These are phyloP conservation scores for Eucalyptus shirleyi DNA, from an alignment of 345 rosid species.

Conservation along the genomic window DNA sequence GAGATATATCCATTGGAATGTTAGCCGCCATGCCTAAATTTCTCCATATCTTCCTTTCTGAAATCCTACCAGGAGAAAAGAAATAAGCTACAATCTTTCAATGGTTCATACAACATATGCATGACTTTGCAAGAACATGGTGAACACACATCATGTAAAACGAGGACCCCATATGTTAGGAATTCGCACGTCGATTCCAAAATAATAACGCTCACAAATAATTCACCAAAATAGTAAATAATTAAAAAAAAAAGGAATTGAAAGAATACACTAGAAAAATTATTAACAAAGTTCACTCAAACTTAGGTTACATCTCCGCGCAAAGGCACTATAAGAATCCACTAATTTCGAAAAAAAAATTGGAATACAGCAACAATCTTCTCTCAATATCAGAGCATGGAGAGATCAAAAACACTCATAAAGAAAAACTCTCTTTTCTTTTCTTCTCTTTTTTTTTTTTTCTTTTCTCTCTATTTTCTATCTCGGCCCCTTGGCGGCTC, in stretches of 20 bases:
- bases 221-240: rapidly evolving
- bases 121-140: not conserved
- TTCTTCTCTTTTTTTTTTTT: too few relatives aligned
- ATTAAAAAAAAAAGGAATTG: rapidly evolving
- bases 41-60: conserved; percentile 60
- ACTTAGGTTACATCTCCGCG: rapidly evolving
- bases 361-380: rapidly evolving
- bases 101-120: not conserved
- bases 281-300: not conserved
- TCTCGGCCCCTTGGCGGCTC: not conserved
- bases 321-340: rapidly evolving
- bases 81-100: not conserved
- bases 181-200: not conserved
- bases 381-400: not conserved
- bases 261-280: not conserved
- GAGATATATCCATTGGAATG: conserved; percentile 47
- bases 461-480: not conserved
- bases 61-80: conserved; percentile 39
- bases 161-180: conserved; percentile 59
- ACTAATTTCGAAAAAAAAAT: rapidly evolving
- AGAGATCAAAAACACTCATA: not conserved
- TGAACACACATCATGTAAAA: conserved; percentile 45
- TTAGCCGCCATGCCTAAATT: conserved; percentile 71
- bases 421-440: not conserved
- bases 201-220: not conserved